Conservation (phyloP, 1,139 yeast genomes). For the Blastobotrys arbuscula region DNA sequence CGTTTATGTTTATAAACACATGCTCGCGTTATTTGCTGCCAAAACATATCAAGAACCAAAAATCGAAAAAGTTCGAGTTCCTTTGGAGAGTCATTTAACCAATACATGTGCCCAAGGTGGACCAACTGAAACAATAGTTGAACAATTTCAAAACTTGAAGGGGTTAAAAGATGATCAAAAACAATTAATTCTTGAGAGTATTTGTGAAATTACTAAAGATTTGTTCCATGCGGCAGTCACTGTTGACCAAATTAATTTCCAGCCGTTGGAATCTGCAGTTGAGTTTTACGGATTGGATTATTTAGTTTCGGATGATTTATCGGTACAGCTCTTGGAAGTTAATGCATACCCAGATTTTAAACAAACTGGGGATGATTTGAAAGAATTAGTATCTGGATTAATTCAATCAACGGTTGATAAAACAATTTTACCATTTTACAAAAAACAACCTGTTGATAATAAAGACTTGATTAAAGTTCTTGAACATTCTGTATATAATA, state of each 20-base stretch:
- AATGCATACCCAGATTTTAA: constrained; percentile 95
- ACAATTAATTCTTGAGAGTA: constrained; percentile 44
- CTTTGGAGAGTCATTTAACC: constrained; percentile 72
- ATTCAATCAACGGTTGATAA: constrained; percentile 27
- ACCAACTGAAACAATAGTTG: constrained; percentile 47
- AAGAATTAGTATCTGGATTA: constrained; percentile 46
- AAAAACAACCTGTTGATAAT: constrained; percentile 1
- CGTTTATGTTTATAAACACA: constrained; percentile 73
- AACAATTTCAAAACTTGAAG: constrained; percentile 56
- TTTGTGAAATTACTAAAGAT: constrained; percentile 60
- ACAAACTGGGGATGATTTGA: constrained; percentile 81
- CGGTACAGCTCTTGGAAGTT: constrained; percentile 68
- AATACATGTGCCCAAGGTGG: constrained; percentile 82
- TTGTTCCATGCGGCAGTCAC: constrained; percentile 76
- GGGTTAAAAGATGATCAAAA: constrained; percentile 42
- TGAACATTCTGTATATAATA: constrained; percentile 1
- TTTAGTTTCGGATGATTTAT: constrained; percentile 52
- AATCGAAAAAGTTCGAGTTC: constrained; percentile 28
- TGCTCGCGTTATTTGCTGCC: constrained; percentile 76
- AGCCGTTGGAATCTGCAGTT: constrained; percentile 74
- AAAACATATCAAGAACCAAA: constrained; percentile 43
- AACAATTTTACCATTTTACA: constrained; percentile 28
- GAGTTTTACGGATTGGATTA: constrained; percentile 90
- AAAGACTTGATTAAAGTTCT: constrained; percentile 9
- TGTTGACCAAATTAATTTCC: constrained; percentile 82